These are phyloP conservation scores for Sporothrix schenckii DNA, from an alignment of 2,329 filamentous ascomycete species.

Conservation along the genomic window DNA sequence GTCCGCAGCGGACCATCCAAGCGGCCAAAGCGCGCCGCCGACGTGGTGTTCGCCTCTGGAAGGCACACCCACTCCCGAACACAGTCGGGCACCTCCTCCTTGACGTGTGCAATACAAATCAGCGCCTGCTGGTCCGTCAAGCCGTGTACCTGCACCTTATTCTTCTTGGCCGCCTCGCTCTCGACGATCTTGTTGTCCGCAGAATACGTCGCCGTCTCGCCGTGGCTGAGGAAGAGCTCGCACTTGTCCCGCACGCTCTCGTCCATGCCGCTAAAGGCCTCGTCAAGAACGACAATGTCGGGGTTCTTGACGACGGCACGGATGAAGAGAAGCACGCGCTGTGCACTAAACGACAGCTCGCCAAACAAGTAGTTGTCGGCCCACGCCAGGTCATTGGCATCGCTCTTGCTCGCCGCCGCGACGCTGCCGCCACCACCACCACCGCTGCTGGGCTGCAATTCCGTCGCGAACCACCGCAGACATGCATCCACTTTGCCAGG, in stretches of 20 bases:
- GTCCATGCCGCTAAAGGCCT: conserved; percentile 86
- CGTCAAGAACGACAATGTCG: conserved; percentile 82
- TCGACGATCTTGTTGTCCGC: conserved; percentile 44
- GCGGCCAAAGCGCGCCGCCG: conserved; percentile 64
- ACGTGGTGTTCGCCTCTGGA: conserved; percentile 70
- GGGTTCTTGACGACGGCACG: conserved; percentile 78
- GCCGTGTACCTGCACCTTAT: conserved; percentile 59
- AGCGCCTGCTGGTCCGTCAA: conserved; percentile 74
- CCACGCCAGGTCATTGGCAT: conserved; percentile 56
- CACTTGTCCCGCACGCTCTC: conserved; percentile 83
- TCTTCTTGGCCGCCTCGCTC: conserved; percentile 51
- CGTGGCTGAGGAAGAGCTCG: conserved; percentile 73
- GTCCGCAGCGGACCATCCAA: conserved; percentile 63
- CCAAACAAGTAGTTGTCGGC: conserved; percentile 70
- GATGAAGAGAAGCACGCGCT: conserved; percentile 83
- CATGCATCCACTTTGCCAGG: conserved; percentile 66
- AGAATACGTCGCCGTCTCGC: conserved; percentile 55
- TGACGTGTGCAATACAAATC: conserved; percentile 88
- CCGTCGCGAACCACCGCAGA: conserved; percentile 75
- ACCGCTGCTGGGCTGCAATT: conserved; percentile 58
- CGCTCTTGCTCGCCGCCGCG: background rate
- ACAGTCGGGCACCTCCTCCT: conserved; percentile 84
- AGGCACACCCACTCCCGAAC: conserved; percentile 85
- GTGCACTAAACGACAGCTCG: conserved; percentile 75
- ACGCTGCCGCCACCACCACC: background rate